A percentile compares a stretch with the other conserved stretches of the same genome.
phyloP scores from a whole-genome alignment of 2,329 filamentous ascomycete genomes.

The Trichoderma sp. region DNA sequence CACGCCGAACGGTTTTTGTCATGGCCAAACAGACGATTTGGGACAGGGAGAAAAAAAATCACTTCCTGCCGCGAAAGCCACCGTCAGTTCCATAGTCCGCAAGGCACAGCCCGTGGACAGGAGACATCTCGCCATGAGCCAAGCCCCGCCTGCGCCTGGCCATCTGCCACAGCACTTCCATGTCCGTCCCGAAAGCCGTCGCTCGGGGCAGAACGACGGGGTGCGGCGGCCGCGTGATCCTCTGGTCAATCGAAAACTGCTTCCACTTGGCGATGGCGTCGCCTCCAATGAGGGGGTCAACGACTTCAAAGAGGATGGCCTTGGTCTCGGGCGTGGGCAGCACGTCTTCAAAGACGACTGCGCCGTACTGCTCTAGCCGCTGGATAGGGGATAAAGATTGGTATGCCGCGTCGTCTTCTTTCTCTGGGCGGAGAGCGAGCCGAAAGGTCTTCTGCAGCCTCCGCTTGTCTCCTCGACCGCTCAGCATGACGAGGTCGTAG shows the following conservation, averaged over 20 bases:
- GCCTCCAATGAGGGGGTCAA: slow-evolving; percentile 16
- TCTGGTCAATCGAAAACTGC: slow-evolving; percentile 5
- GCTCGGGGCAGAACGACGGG: neutral
- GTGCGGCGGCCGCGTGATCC: neutral
- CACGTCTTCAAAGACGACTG: slow-evolving; percentile 5
- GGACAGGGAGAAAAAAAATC: neutral
- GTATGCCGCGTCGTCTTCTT: neutral
- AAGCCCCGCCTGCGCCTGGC: slow-evolving; percentile 9
- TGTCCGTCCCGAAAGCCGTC: slow-evolving; percentile 6
- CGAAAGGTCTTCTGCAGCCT: slow-evolving; percentile 9
- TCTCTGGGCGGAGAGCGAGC: slow-evolving; percentile 14
- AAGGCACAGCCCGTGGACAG: slow-evolving; percentile 13
- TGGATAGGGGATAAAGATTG: slow-evolving; percentile 1
- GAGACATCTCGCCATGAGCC: slow-evolving; percentile 16
- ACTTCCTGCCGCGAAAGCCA: slow-evolving; percentile 13
- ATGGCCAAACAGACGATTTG: neutral
- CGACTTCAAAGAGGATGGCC: slow-evolving; percentile 19
- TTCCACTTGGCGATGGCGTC: slow-evolving; percentile 14
- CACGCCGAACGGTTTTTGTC: neutral
- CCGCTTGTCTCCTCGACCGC: slow-evolving; percentile 13
- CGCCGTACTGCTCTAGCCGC: slow-evolving; percentile 4
- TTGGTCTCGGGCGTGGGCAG: slow-evolving; percentile 8
- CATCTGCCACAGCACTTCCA: slow-evolving; percentile 8
- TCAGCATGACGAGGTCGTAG: slow-evolving; percentile 20
- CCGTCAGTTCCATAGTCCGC: slow-evolving; percentile 23